Evolutionary conservation across 2,329 filamentous ascomycete species (phyloP), one percentile per base, ranked within the genome.

Genomic region (Cordyceps pruinosa): DNA sequence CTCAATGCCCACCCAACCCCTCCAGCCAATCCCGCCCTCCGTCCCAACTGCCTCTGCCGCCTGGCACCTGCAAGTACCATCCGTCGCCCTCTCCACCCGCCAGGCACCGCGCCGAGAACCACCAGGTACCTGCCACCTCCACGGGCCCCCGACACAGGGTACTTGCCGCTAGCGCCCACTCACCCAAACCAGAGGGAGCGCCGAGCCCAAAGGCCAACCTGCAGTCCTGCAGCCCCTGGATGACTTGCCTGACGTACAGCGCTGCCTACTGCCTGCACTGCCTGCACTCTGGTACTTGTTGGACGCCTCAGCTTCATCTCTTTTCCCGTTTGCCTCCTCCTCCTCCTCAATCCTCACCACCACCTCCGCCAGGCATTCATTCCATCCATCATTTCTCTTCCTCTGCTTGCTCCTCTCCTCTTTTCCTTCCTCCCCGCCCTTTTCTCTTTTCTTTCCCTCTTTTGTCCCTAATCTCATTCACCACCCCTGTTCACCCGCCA

Each of bases 21-120:
- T n/a, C 7, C 50, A 44, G 50, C 50, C 50, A 53, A 53, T 53
- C 39, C 50, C 39, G 15, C 15, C 2, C 35, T 28, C 50, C 39
- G 50, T 53, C 50, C 50, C 35, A 53, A 35, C 28, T 53, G 50
- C 34, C 50, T 19, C n/a, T 45, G 39, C 26, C 39, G 50, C 50
- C 39, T 35, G 39, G 26, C 50, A 45, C 39, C 50, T 25, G 39
- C 50, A 44, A 44, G 50, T 53, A 45, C 41, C 50, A 25, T 23
- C n/a, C 37, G 21, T 30, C 35, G 41, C 35, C 26, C 30, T 30
- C 42, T 17, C 48, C 35, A 41, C 35, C 26, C 8, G 21, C 34
- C 48, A 51, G 48, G 48, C 48, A 51, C 47, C 48, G 23, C 25
- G 28, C 19, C 9, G 48, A 51, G 48, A 51, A 39, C 25, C 17